Base-by-base conservation (phyloP, 345 rosid genomes). In the Microcos paniculata region DNA sequence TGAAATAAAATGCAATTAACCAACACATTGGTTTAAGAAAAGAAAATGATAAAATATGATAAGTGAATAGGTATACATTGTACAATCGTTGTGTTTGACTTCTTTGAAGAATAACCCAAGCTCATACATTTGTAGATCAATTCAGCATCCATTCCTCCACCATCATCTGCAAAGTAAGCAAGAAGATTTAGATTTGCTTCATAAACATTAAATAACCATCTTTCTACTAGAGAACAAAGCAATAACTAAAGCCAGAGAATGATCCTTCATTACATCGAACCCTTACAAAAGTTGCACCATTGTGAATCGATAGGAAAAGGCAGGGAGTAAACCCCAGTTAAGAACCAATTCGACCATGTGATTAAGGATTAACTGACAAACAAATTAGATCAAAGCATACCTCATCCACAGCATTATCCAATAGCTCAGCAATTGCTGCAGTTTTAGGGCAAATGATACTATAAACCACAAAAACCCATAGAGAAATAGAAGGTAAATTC, bases 331-430 rank as follows among this genome's bases (percentile, higher is more conserved):
- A n/a, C 21, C 18, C 24, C 16, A 71, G 30, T 68, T 33, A n/a
- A 73, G 30, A 73, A 19, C 10, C 61, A n/a, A 30, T 46, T 73
- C 35, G 48, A 46, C n/a, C 6, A 7, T n/a, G 33, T 46, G n/a
- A 42, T 18, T 45, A 16, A 18, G 42, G 18, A 43, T 6, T 0
- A 12, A 58, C 23, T 48, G 12, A 48, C 35, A 19, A 65, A 15
- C 30, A 52, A 14, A 26, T 30, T 53, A 9, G 30, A 31, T 3
- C 12, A n/a, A n/a, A n/a, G n/a, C 78, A 79, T 84, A 93, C 99
- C 91, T 96, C 99, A 23, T 96, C 99, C 70, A 93, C 92, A 72
- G 99, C 93, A 87, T 96, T 96, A 75, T 96, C 99, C 80, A 96
- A 57, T 56, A 96, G 90, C 90, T 96, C 99, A 0, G 99, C 98